Base-by-base conservation (phyloP, 2,329 filamentous ascomycete genomes). In the Helicocarpus griseus region DNA sequence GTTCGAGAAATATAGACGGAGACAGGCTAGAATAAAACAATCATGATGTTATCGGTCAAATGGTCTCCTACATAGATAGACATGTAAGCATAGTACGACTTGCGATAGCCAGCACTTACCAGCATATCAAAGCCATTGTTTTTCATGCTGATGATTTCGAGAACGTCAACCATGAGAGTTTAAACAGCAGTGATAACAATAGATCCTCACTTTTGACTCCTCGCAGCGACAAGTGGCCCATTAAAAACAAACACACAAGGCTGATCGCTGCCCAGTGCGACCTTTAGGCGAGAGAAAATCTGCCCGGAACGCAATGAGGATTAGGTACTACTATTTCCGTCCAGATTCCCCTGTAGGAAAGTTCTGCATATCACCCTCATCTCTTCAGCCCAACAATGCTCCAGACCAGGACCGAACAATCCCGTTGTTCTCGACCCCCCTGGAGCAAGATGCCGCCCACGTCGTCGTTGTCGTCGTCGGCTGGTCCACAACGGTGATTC, bases 401-500 rank as follows among this genome's bases (percentile, higher is more conserved):
- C 46, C 46, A 54, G 50, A 24, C 35, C 50, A 24, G 40, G 31
- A 49, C 48, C n/a, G n/a, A 51, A 33, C 29, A 19, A 21, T 39
- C 47, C 49, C 40, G 53, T 51, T 46, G 45, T 40, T 35, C 35
- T 31, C 45, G 33, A 29, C 51, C 33, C 49, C 40, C 39, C 3
- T 40, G 11, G 39, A 14, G 22, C 41, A 19, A 26, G 50, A 38
- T 39, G 41, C 38, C 35, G 33, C 35, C 39, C 31, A 48, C 6
- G 44, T 40, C 24, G 29, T 36, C 19, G 41, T 41, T 35, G 53
- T 36, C 19, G 41, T 41, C 29, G 53, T 53, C 53, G 51, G 35
- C 48, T 53, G 39, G 39, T 38, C 40, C 35, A 14, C 7, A n/a
- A 35, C 13, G 48, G 44, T 53, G 51, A 56, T 56, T 56, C 51